Conservation (phyloP, 1,139 yeast genomes). For the Blastobotrys petasosporus region DNA sequence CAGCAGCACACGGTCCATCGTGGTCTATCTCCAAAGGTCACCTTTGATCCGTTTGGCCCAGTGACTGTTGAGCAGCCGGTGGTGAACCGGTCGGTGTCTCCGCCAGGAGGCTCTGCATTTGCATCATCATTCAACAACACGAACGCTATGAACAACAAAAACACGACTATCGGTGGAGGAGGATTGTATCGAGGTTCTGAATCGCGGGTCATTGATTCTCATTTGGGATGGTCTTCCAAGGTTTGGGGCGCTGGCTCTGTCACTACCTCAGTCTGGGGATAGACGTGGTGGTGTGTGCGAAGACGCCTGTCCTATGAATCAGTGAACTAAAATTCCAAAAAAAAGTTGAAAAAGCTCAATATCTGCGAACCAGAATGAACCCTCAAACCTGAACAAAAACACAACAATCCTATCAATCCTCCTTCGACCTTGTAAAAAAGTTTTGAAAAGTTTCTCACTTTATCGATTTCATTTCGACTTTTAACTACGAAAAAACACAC, state of each 20-base stretch:
- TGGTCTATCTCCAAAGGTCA: slow-evolving; percentile 7
- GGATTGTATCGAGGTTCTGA: slow-evolving; percentile 1
- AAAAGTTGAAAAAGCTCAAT: too few relatives aligned
- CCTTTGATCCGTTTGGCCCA: slow-evolving; percentile 13
- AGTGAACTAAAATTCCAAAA: too few relatives aligned
- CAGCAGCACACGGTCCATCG: not conserved
- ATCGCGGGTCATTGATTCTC: not conserved
- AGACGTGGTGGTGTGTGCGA: not conserved
- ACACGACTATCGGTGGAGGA: not conserved
- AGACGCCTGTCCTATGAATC: too few relatives aligned
- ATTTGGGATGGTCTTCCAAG: slow-evolving; percentile 2
- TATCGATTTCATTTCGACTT: too few relatives aligned
- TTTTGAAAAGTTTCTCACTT: too few relatives aligned
- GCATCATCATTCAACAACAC: slow-evolving; percentile 1
- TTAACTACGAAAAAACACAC: too few relatives aligned
- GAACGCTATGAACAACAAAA: not conserved
- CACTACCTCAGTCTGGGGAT: slow-evolving; percentile 9
- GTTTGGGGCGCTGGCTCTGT: slow-evolving; percentile 3
- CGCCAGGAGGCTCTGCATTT: slow-evolving; percentile 1
- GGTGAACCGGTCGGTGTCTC: not conserved
- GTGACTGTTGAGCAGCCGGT: not conserved
- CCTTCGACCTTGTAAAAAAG: too few relatives aligned
- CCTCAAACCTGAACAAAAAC: too few relatives aligned
- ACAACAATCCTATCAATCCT: too few relatives aligned
- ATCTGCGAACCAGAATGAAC: too few relatives aligned